Percentiles rank a stretch among this genome's conserved stretches.
phyloP scores from a whole-genome alignment of 352 stramenopile species.

The Phytophthora rubi region DNA sequence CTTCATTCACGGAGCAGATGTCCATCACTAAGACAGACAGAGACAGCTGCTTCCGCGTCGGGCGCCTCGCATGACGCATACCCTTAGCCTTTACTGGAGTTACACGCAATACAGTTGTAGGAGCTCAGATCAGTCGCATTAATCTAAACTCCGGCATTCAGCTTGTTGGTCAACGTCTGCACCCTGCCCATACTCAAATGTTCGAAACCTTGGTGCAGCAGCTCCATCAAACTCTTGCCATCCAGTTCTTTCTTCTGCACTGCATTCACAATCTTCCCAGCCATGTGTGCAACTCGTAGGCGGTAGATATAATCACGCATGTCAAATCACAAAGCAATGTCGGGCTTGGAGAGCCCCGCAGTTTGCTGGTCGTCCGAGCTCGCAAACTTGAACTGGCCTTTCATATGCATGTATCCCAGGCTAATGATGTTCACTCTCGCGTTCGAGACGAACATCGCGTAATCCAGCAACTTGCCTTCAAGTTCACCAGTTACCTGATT shows the following conservation, averaged over 20 bases:
- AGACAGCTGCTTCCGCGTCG: not conserved
- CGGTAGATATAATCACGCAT: not conserved
- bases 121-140: constrained; percentile 1
- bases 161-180: not conserved
- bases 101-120: constrained; percentile 15
- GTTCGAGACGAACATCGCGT: constrained; percentile 7
- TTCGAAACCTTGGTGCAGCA: constrained; percentile 6
- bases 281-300: not conserved
- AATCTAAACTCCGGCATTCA: constrained; percentile 3
- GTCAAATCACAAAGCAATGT: not conserved
- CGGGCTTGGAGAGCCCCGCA: constrained; percentile 7
- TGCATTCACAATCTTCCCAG: not conserved
- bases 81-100: not conserved
- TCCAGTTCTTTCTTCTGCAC: not conserved
- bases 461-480: not conserved
- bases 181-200: constrained; percentile 2
- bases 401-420: constrained; percentile 6
- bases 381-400: not conserved
- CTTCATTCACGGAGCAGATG: constrained; percentile 11
- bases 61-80: not conserved
- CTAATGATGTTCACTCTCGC: constrained; percentile 7
- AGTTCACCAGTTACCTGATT: constrained; percentile 11
- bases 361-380: not conserved
- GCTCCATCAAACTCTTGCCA: not conserved
- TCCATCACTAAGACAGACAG: constrained; percentile 7